Evolutionary conservation across 2,329 filamentous ascomycete species (phyloP).

Genomic region (Huntiella moniliformis): DNA sequence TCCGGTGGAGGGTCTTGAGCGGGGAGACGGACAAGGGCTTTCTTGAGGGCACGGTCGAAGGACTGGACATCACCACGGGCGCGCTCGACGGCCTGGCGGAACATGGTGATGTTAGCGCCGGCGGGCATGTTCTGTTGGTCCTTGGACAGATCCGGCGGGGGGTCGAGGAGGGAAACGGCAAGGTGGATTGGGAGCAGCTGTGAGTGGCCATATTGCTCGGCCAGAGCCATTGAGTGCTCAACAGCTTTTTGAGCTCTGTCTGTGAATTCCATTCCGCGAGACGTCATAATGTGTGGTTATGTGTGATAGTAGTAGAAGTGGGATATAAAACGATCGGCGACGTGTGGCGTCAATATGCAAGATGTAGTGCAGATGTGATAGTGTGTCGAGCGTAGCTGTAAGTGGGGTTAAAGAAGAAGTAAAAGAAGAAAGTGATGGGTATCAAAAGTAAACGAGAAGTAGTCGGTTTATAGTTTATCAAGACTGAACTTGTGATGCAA

Average conservation of each 20-base stretch:
- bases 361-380: constrained; percentile 2
- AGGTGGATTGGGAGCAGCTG: constrained; percentile 84
- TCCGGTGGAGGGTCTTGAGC: constrained; percentile 93
- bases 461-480: background rate
- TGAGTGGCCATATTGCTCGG: constrained; percentile 76
- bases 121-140: constrained; percentile 64
- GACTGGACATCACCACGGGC: constrained; percentile 83
- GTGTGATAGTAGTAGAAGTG: background rate
- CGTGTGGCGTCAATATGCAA: constrained; percentile 2
- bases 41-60: constrained; percentile 80
- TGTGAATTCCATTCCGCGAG: constrained; percentile 74
- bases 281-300: constrained; percentile 32
- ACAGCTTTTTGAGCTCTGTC: constrained; percentile 82
- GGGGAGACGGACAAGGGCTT: constrained; percentile 71
- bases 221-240: constrained; percentile 70
- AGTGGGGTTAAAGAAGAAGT: background rate
- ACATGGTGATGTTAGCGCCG: constrained; percentile 50
- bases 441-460: background rate
- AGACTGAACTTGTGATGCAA: background rate
- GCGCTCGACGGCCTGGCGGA: constrained; percentile 84
- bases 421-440: background rate
- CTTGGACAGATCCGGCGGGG: constrained; percentile 56
- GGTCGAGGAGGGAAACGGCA: constrained; percentile 63
- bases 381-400: background rate
- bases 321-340: background rate